phyloP scores from a whole-genome alignment of 331 rosid genomes.

The Acacia concinna region DNA sequence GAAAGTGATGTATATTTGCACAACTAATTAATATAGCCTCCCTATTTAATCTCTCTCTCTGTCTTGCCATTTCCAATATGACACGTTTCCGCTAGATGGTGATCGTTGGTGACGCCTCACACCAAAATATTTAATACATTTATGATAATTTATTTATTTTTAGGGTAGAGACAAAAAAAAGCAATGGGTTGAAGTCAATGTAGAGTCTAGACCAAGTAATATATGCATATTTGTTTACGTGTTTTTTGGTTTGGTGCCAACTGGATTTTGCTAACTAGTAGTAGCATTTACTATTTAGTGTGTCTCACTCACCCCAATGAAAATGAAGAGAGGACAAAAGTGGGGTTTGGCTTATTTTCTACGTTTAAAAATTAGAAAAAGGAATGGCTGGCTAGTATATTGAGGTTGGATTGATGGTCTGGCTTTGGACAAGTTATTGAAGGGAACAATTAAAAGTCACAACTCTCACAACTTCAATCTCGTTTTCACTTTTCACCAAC shows the following conservation, averaged over 20 bases:
- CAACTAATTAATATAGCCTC: not conserved
- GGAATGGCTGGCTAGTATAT: not conserved
- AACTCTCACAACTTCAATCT: not conserved
- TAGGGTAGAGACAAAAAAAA: not conserved
- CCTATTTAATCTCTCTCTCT: not conserved
- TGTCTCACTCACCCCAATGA: not conserved
- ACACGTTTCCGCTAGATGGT: not conserved
- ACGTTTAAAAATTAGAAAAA: not conserved
- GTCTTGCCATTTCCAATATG: not conserved
- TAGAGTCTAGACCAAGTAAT: conserved; percentile 4
- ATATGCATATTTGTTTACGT: not conserved
- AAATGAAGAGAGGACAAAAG: not conserved
- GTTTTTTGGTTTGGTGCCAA: conserved; percentile 4
- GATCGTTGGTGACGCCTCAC: not conserved
- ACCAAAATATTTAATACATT: not conserved
- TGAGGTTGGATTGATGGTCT: not conserved
- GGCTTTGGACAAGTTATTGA: not conserved
- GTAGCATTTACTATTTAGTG: not conserved
- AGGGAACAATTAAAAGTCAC: not conserved
- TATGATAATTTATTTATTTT: not conserved
- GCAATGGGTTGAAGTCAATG: not conserved
- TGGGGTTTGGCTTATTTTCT: not conserved
- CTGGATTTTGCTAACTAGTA: not conserved
- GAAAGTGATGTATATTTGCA: conserved; percentile 17
- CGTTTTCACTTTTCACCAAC: conserved; percentile 8